Evolutionary conservation across 2,329 filamentous ascomycete species (phyloP).

Genomic region (Chaetothyriales sp.): DNA sequence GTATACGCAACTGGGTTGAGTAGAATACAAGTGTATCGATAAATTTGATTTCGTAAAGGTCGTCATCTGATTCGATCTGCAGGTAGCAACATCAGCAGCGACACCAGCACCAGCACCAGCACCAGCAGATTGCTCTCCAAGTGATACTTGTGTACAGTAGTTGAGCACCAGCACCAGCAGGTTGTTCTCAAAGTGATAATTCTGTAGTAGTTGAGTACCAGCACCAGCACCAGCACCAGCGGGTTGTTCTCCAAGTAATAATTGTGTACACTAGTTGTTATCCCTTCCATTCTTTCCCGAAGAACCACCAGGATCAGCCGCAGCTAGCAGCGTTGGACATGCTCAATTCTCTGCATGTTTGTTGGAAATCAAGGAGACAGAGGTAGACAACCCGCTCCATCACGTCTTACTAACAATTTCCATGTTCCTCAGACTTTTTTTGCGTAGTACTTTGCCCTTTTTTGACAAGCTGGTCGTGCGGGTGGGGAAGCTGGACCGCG

Average conservation of each 20-base stretch:
- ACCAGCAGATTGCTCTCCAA: too few species aligned
- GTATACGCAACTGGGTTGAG: too few species aligned
- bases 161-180: too few species aligned
- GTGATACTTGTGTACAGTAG: too few species aligned
- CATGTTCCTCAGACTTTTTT: constrained; percentile 1
- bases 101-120: too few species aligned
- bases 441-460: constrained; percentile 1
- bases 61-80: too few species aligned
- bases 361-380: neutral
- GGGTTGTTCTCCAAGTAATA: neutral
- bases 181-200: too few species aligned
- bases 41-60: too few species aligned
- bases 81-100: neutral
- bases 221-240: neutral
- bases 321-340: neutral
- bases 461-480: neutral
- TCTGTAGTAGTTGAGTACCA: too few species aligned
- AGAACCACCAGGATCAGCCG: neutral
- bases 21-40: too few species aligned
- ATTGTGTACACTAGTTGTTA: neutral
- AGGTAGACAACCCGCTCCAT: neutral
- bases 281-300: neutral
- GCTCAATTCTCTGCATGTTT: neutral
- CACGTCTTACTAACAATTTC: neutral
- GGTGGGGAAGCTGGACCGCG: neutral